Conservation (phyloP, 2,329 filamentous ascomycete species). For the Lachnellula occidentalis region DNA sequence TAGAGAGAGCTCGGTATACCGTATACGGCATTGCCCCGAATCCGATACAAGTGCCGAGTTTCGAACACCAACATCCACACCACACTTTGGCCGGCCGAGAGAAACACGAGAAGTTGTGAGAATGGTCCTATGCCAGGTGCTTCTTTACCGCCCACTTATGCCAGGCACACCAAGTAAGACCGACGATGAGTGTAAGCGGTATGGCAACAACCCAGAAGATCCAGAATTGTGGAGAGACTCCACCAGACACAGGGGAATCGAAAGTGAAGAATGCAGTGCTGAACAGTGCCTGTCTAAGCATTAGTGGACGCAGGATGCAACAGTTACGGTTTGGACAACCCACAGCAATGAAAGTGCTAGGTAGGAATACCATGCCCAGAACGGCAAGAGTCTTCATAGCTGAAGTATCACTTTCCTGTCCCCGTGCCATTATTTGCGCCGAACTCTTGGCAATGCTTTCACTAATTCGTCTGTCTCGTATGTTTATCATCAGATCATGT, state of each 20-base stretch:
- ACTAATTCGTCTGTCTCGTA: neutral
- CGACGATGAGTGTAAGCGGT: neutral
- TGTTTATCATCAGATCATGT: neutral
- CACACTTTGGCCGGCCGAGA: neutral
- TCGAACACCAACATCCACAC: no score
- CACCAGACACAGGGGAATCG: neutral
- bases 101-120: neutral
- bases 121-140: neutral
- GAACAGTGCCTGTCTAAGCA: neutral
- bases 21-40: no score
- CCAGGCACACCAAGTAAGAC: neutral
- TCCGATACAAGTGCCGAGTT: no score
- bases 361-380: neutral
- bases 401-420: neutral
- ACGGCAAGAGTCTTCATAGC: neutral
- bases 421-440: neutral
- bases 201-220: conserved; percentile 1
- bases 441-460: neutral
- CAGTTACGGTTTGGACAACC: neutral
- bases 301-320: neutral
- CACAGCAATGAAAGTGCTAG: neutral
- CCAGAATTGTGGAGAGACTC: neutral
- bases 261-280: neutral
- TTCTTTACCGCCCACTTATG: neutral
- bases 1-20: no score